These are phyloP conservation scores for Vaccinium macrocarpon DNA, from an alignment of 148 eudicot genomes.

Conservation along the genomic window DNA sequence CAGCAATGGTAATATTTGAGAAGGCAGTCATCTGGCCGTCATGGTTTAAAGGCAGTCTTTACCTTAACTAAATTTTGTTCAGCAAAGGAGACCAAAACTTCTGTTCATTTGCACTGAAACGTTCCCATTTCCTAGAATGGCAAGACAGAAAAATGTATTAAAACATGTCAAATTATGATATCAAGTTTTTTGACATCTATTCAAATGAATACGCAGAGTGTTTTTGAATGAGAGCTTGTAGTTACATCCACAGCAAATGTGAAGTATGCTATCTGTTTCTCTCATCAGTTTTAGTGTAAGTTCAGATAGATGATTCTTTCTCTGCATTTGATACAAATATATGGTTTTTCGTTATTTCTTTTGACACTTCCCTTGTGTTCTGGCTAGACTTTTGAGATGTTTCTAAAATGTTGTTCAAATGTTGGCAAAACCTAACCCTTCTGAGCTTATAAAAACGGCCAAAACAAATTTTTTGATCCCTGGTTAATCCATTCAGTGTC, in stretches of 20 bases:
- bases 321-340: too few relatives aligned
- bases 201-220: not conserved
- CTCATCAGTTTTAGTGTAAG: not conserved
- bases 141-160: not conserved
- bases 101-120: not conserved
- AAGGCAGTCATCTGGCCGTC: not conserved
- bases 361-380: not conserved
- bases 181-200: too few relatives aligned
- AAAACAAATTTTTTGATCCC: not conserved
- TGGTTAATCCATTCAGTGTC: not conserved
- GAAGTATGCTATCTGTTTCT: not conserved
- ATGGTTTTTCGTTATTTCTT: not conserved
- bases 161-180: not conserved
- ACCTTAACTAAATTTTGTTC: not conserved
- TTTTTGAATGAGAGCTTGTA: constrained; percentile 4
- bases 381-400: not conserved
- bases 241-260: not conserved
- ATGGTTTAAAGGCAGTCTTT: constrained; percentile 8
- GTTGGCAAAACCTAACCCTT: not conserved
- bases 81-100: not conserved
- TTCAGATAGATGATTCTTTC: too few relatives aligned
- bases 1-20: constrained; percentile 68
- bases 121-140: not conserved
- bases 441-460: not conserved
- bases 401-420: not conserved